Conservation (phyloP, 2,329 filamentous ascomycete genomes). For the Davidsoniella neocaledoniae region DNA sequence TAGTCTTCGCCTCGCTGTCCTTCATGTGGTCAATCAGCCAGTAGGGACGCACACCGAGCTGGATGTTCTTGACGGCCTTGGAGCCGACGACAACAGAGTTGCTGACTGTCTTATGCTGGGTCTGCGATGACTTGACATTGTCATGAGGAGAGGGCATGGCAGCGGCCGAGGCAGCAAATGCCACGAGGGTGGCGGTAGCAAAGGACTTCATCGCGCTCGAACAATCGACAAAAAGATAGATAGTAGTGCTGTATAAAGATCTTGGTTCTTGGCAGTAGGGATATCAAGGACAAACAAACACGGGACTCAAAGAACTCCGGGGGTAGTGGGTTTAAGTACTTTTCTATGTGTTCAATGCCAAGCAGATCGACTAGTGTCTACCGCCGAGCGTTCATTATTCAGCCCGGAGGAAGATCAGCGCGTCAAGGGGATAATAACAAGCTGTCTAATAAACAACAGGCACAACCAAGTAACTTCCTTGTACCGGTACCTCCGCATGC, state of each 20-base stretch:
- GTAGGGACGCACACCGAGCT: conserved; percentile 46
- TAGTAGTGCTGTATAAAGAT: not conserved
- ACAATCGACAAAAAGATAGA: not conserved
- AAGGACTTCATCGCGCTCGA: conserved; percentile 4
- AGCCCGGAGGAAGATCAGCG: too few relatives aligned
- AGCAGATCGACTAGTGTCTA: too few relatives aligned
- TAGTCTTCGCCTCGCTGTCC: conserved; percentile 39
- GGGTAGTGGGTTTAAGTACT: too few relatives aligned
- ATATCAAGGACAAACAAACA: not conserved
- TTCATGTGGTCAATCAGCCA: conserved; percentile 49
- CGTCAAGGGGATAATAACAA: too few relatives aligned
- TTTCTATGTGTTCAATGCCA: too few relatives aligned
- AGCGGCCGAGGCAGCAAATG: conserved; percentile 4
- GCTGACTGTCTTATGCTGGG: not conserved
- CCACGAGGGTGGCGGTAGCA: not conserved
- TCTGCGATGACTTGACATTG: not conserved
- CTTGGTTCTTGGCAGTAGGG: not conserved
- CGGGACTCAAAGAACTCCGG: too few relatives aligned
- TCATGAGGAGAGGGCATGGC: not conserved
- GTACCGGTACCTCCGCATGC: too few relatives aligned
- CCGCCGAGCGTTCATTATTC: too few relatives aligned
- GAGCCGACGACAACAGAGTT: not conserved
- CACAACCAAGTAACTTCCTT: too few relatives aligned
- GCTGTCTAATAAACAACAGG: too few relatives aligned
- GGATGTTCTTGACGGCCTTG: conserved; percentile 29